Conservation (phyloP, 2,329 filamentous ascomycete genomes). For the Trichoderma guizhouense region DNA sequence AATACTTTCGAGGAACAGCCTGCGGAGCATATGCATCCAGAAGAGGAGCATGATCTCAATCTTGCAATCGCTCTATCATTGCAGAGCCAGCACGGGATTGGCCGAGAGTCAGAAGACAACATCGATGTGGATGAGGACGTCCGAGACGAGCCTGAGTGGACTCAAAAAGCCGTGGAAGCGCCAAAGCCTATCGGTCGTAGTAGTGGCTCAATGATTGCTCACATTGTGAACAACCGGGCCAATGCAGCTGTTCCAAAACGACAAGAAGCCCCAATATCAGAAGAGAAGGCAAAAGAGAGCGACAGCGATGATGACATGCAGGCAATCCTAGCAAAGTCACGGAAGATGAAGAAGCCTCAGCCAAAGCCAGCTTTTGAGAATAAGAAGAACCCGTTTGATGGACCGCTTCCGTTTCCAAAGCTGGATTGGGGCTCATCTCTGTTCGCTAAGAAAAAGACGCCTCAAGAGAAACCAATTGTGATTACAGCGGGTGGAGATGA, state of each 20-base stretch:
- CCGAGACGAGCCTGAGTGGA: constrained; percentile 48
- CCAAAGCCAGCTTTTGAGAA: constrained; percentile 44
- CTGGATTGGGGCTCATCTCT: constrained; percentile 65
- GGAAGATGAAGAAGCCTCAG: constrained; percentile 51
- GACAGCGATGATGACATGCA: constrained; percentile 80
- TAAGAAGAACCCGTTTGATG: constrained; percentile 64
- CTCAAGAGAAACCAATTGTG: constrained; percentile 24
- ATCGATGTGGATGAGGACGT: constrained; percentile 50
- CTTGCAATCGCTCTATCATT: constrained; percentile 84
- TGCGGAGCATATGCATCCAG: constrained; percentile 38
- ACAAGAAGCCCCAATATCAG: constrained; percentile 19
- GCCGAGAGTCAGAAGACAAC: constrained; percentile 33
- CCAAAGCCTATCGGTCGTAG: constrained; percentile 48
- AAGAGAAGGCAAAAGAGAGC: constrained; percentile 42
- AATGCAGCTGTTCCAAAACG: constrained; percentile 55
- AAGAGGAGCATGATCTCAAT: constrained; percentile 62
- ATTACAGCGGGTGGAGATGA: constrained; percentile 22
- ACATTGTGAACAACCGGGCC: constrained; percentile 70
- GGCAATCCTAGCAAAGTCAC: constrained; percentile 69
- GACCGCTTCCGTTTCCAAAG: constrained; percentile 88
- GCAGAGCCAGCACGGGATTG: constrained; percentile 54
- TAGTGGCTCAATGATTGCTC: constrained; percentile 62
- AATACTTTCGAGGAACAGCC: constrained; percentile 27
- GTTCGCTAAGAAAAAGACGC: constrained; percentile 43
- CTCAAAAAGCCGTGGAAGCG: constrained; percentile 49